Percentiles rank a stretch among this genome's conserved stretches.
Conservation (phyloP, 345 rosid species). For the Linum lewisii region DNA sequence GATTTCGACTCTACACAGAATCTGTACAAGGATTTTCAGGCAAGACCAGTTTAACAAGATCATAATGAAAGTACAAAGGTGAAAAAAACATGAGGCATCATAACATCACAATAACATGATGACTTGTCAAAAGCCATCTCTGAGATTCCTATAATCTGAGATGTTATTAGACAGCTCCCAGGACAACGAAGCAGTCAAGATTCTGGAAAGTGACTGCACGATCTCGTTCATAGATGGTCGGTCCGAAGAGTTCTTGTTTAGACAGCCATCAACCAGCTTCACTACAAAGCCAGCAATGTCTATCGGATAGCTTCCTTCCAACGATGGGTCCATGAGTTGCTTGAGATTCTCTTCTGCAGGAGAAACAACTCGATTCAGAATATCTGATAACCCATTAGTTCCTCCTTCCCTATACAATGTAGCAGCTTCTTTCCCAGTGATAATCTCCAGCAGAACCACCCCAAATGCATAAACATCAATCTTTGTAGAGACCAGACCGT, state of each 20-base stretch:
- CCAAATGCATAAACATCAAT: slow-evolving; percentile 85
- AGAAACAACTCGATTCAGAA: slow-evolving; percentile 13
- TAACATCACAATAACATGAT: not conserved
- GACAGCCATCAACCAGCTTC: slow-evolving; percentile 43
- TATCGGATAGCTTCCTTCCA: slow-evolving; percentile 31
- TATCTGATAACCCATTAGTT: slow-evolving; percentile 19
- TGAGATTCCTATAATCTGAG: not conserved
- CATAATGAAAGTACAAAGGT: not conserved
- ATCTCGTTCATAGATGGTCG: slow-evolving; percentile 71
- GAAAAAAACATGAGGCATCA: no score
- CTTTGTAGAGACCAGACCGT: slow-evolving; percentile 61
- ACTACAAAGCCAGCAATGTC: slow-evolving; percentile 32
- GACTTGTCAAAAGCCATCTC: not conserved
- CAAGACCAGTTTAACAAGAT: not conserved
- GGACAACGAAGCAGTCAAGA: slow-evolving; percentile 28
- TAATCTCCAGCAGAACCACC: slow-evolving; percentile 50
- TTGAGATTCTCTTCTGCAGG: slow-evolving; percentile 22
- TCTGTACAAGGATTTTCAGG: no score
- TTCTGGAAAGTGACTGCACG: slow-evolving; percentile 37
- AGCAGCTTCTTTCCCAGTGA: slow-evolving; percentile 52
- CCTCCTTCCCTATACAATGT: slow-evolving; percentile 27
- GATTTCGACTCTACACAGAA: no score
- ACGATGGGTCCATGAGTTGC: slow-evolving; percentile 31
- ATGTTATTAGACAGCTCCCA: slow-evolving; percentile 21
- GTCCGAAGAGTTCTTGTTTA: slow-evolving; percentile 38